Evolutionary conservation across 169 alveolate species (phyloP), one percentile per base, ranked within the genome.

Genomic region (Plasmodium malariae): DNA sequence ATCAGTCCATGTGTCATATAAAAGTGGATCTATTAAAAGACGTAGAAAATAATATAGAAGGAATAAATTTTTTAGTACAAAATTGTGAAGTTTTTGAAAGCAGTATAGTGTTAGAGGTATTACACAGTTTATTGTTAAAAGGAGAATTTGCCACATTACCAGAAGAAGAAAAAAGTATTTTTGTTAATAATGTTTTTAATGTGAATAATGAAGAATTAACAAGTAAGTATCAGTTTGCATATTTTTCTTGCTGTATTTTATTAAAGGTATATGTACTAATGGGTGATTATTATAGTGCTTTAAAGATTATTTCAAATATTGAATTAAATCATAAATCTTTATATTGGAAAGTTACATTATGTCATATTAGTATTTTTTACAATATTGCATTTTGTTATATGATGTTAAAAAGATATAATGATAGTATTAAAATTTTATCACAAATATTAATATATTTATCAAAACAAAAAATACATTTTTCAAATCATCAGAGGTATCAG

Each of bases 371-470:
- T 36, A 67, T 94, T 19, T 83, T 93, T 49, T 95, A 95, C 85
- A 89, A 95, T 74, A 71, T 95, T 48, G 96, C 95, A 1, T 95
- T 95, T 72, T 91, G 96, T 28, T 95, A 94, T 74, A 93, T 95
- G 95, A 95, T 95, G 97, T 69, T 95, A 60, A 93, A 97, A 89
- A 95, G 97, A 19, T 95, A 95, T 80, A 72, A 91, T 67, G 97
- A 95, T 65, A 88, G 96, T 55, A 92, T 93, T 37, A 91, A 93
- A 63, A 72, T 95, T 0, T 57, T 95, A 73, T 89, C 96, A 40
- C 97, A 95, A 63, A 55, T 94, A 3, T 71, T 95, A 70, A 72
- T 95, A 17, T 93, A 90, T 70, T 71, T 94, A 32, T 72, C 96
- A 0, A 95, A 93, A 68, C 96, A 95, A 63, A 86, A 96, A 12